Conservation (phyloP, 441 rosid species). For the Biscutella laevigata region DNA sequence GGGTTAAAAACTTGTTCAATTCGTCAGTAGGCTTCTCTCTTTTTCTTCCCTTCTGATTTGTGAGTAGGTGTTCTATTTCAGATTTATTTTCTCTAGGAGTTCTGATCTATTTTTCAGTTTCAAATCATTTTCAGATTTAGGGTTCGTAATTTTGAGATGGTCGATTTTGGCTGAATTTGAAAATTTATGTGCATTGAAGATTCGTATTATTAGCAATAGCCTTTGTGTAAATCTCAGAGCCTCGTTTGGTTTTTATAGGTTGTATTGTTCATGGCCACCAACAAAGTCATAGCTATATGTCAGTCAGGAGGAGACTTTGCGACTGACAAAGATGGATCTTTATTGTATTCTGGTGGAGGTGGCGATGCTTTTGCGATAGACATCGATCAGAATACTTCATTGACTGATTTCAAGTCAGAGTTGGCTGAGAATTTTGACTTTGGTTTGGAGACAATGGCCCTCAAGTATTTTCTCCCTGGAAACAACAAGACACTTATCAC, state of each 20-base stretch:
- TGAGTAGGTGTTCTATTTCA: not conserved
- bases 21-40: not conserved
- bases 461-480: conserved; percentile 65
- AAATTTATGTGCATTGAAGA: not conserved
- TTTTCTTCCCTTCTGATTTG: not conserved
- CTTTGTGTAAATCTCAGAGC: not conserved
- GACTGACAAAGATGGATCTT: conserved; percentile 50
- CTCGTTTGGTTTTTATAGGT: not conserved
- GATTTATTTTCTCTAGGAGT: not conserved
- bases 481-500: conserved; percentile 72
- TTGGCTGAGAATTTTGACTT: conserved; percentile 59
- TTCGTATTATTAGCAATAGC: not conserved
- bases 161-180: conserved; percentile 1
- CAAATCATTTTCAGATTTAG: not conserved
- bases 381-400: conserved; percentile 44
- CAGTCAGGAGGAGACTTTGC: conserved; percentile 81
- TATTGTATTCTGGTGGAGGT: conserved; percentile 71
- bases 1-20: conserved; percentile 2
- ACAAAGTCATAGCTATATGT: conserved; percentile 77
- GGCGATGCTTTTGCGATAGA: conserved; percentile 77
- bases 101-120: not conserved
- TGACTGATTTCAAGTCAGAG: conserved; percentile 59
- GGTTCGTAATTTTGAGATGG: not conserved
- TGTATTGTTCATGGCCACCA: conserved; percentile 48
- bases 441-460: conserved; percentile 31